These are phyloP conservation scores for Plicaturopsis crispa DNA, from an alignment of 768 basidiomycete species.

Conservation along the genomic window DNA sequence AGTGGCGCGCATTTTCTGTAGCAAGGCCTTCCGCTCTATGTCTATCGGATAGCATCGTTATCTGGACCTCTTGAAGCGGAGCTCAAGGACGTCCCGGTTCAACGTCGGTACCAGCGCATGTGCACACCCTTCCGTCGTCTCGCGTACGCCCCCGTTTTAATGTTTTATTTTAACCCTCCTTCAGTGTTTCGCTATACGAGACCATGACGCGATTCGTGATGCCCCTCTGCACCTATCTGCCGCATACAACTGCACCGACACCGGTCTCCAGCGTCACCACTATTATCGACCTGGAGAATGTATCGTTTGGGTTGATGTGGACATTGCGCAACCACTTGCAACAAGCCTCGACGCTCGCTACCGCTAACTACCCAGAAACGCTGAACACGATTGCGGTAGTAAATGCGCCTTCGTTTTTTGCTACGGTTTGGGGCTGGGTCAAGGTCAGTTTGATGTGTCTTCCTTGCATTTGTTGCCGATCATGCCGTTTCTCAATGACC, in stretches of 20 bases:
- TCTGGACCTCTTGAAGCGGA: conserved; percentile 51
- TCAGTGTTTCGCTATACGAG: conserved; percentile 61
- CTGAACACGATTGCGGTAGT: conserved; percentile 60
- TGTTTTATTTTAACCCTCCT: neutral
- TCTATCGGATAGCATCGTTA: conserved; percentile 67
- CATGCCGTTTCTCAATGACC: neutral
- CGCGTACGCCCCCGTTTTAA: no score
- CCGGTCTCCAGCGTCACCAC: conserved; percentile 55
- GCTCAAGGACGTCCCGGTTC: conserved; percentile 42
- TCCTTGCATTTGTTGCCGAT: neutral
- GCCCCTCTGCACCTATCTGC: conserved; percentile 54
- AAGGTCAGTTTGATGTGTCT: conserved; percentile 35
- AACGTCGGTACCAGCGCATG: conserved; percentile 66
- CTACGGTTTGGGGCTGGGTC: conserved; percentile 80
- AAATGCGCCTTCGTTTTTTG: conserved; percentile 79
- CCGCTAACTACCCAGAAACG: conserved; percentile 80
- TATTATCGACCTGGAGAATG: conserved; percentile 66
- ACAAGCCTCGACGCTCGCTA: conserved; percentile 66
- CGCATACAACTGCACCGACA: conserved; percentile 40
- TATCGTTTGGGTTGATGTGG: conserved; percentile 64
- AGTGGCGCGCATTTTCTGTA: no score
- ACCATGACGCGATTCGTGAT: conserved; percentile 57
- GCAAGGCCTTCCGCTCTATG: conserved; percentile 67
- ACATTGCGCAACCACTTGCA: conserved; percentile 62
- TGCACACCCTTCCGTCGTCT: no score